Conservation (phyloP, 78 protist genomes). For the Pirum gemmata region DNA sequence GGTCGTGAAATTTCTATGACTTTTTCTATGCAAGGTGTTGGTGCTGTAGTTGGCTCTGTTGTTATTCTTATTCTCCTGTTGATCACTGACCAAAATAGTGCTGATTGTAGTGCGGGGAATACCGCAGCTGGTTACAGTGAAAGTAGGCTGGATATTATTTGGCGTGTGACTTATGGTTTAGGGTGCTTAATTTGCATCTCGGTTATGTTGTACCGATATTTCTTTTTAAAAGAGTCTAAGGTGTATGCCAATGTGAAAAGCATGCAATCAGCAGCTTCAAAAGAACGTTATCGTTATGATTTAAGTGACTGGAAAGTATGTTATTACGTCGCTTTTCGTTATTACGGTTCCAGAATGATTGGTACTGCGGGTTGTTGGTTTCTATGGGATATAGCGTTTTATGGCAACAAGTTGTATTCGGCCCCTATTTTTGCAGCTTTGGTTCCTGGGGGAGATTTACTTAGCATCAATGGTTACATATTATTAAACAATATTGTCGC, state of each 20-base stretch:
- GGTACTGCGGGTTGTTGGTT: conserved; percentile 40
- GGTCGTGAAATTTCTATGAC: conserved; percentile 25
- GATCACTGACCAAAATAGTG: not conserved
- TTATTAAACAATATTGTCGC: conserved; percentile 17
- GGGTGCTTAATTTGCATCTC: not conserved
- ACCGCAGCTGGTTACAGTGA: conserved; percentile 8
- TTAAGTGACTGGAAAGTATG: not conserved
- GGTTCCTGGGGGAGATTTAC: conserved; percentile 11
- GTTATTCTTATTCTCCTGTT: conserved; percentile 7
- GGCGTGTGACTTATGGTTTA: conserved; percentile 30
- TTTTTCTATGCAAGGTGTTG: conserved; percentile 30
- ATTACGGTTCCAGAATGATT: conserved; percentile 12
- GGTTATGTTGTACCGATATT: not conserved
- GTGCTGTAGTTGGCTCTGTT: conserved; percentile 10
- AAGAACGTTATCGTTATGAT: not conserved
- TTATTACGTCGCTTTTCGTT: not conserved
- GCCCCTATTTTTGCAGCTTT: conserved; percentile 5
- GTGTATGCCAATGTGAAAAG: conserved; percentile 2
- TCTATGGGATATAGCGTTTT: conserved; percentile 26
- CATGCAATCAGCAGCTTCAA: not conserved
- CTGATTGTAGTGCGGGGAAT: not conserved
- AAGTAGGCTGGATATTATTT: conserved; percentile 3
- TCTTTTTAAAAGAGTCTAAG: conserved; percentile 15
- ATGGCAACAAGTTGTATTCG: conserved; percentile 25
- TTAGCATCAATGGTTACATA: conserved; percentile 16